Evolutionary conservation across 306 rosid genomes (phyloP), one percentile per base, ranked within the genome.

Genomic region (Ceratonia siliqua): DNA sequence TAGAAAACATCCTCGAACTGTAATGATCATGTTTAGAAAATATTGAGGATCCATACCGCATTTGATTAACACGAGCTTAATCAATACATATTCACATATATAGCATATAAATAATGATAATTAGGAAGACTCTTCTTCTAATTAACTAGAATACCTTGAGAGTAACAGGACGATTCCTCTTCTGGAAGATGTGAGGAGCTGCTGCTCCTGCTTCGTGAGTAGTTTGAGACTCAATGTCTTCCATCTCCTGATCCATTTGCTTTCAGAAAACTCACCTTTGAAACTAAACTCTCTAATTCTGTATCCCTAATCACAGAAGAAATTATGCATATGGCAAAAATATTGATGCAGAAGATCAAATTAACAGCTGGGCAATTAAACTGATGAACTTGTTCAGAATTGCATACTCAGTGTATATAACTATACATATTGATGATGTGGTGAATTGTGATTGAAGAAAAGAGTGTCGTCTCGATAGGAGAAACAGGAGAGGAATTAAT

Each of bases 1-100:
- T 81, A 90, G 0, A 76, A 72, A 24, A 92, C 87, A 12, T 88
- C 87, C n/a, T 79, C 75, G 73, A 90, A 92, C 97, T 92, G 82
- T 46, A 54, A 24, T 21, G 7, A 24, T 22, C 6, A 39, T 39
- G 45, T 39, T 39, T 39, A 39, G 25, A 30, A n/a, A 32, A 8
- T 35, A 12, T 36, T 3, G 11, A 30, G 20, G 7, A 46, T n/a
- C n/a, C n/a, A n/a, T n/a, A n/a, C n/a, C n/a, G n/a, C n/a, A n/a
- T n/a, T n/a, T n/a, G n/a, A n/a, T n/a, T n/a, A n/a, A n/a, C n/a
- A n/a, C n/a, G n/a, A n/a, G n/a, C n/a, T n/a, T n/a, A n/a, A n/a
- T n/a, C n/a, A n/a, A n/a, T n/a, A n/a, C n/a, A n/a, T n/a, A n/a
- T n/a, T n/a, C n/a, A n/a, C n/a, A n/a, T n/a, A n/a, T n/a, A n/a